Evolutionary conservation across 441 rosid species (phyloP), one percentile per base, ranked within the genome.

Genomic region (Daphne laureola): DNA sequence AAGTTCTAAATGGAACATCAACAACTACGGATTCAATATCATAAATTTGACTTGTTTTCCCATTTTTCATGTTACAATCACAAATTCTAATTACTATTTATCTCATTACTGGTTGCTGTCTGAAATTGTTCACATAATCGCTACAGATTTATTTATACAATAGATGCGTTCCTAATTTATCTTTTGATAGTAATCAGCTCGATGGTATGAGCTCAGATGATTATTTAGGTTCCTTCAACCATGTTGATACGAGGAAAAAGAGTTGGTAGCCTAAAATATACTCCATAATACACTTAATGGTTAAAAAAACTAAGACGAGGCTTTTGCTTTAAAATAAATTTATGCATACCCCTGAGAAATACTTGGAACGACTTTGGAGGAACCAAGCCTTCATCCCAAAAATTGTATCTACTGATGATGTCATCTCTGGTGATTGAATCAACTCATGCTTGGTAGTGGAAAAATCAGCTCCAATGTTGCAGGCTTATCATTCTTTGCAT

Each of bases 121-220:
- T n/a, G n/a, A n/a, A n/a, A n/a, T n/a, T n/a, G n/a, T n/a, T n/a
- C n/a, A n/a, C n/a, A n/a, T n/a, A n/a, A n/a, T n/a, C n/a, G n/a
- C n/a, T n/a, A n/a, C n/a, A n/a, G n/a, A n/a, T n/a, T n/a, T n/a
- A n/a, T 67, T 66, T 69, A 51, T 38, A 73, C 23, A 26, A 68
- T 55, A 1, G 84, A 81, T 25, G 92, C 75, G 68, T 72, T 81
- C 73, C 73, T 75, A 23, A 90, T 85, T 68, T 81, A 83, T 12
- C 59, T 68, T 82, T 81, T 83, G 42, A 81, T 85, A 61, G 49
- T 21, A 15, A 71, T 25, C 16, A 90, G 71, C 64, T 83, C 80
- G n/a, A n/a, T n/a, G 52, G 55, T 66, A 58, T 85, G 90, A 60
- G 66, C 88, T 17, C 56, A 5, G 90, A 80, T 62, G 81, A 62